Evolutionary conservation across 2,329 filamentous ascomycete genomes (phyloP), one percentile per base, ranked within the genome.

Genomic region (Rutstroemia sp.): DNA sequence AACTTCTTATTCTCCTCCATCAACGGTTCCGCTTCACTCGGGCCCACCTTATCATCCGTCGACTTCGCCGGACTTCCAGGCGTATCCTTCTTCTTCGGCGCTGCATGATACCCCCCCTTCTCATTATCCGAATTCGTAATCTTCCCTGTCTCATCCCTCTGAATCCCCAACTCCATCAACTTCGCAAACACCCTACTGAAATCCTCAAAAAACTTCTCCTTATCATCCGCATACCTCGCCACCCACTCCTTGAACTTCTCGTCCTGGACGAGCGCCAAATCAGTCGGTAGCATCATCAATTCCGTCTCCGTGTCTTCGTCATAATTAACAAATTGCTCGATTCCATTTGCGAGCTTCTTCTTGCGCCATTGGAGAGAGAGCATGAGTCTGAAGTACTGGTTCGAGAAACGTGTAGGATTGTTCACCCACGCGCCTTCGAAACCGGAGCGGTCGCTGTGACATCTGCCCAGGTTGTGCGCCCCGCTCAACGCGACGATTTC

Each of bases 201-300:
- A 65, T 85, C 76, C 47, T 74, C 74, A 63, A 83, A 86, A 72
- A 86, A 85, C 46, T 75, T 59, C 0, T 84, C 81, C 68, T 83
- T 83, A 63, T 86, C 80, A 50, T 76, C 71, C 4, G 81, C 81
- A 64, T 85, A 86, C 58, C 72, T 65, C 67, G 81, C 73, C 12
- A 85, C 82, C 76, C 78, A 85, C 6, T 71, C 70, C 17, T 72
- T 67, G 66, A 86, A 86, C 9, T 61, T 65, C 2, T 73, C 67
- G 60, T 86, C 82, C 1, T 74, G 72, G 4, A 78, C 69, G 40
- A 86, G 72, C 4, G 81, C 77, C 64, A 86, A 77, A 65, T 86
- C 82, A 2, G 82, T 84, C 0, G 82, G 82, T 65, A 86, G 66
- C 83, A 86, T 86, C 83, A 86, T 86, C 44, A 86, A 70, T 56